Evolutionary conservation across 768 basidiomycete species (phyloP).

Genomic region (Suillus ampliporus): DNA sequence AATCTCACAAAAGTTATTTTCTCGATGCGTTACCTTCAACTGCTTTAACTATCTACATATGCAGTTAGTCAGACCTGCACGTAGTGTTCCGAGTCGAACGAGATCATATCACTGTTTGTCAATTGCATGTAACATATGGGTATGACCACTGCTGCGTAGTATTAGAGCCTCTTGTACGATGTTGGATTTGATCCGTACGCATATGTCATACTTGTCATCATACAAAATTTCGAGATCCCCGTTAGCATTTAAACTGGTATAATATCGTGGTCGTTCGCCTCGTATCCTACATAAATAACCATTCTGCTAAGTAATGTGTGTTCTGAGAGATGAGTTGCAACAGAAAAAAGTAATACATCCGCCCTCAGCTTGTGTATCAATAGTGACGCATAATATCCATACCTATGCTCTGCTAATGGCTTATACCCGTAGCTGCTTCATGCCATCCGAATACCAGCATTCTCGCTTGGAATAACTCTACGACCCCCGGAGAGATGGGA

Average conservation of each 20-base stretch:
- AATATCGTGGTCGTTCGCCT: not conserved
- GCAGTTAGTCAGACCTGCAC: too few relatives aligned
- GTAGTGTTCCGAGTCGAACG: too few relatives aligned
- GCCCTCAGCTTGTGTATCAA: not conserved
- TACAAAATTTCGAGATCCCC: too few relatives aligned
- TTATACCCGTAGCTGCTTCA: conserved; percentile 2
- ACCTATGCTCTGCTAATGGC: conserved; percentile 2
- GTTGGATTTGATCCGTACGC: too few relatives aligned
- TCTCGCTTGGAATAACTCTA: not conserved
- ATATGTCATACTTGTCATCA: too few relatives aligned
- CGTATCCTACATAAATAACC: not conserved
- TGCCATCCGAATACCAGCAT: not conserved
- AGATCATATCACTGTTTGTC: too few relatives aligned
- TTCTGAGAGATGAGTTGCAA: not conserved
- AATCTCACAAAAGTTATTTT: too few relatives aligned
- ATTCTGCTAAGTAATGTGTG: not conserved
- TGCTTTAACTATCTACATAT: too few relatives aligned
- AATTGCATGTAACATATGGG: too few relatives aligned
- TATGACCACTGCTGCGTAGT: too few relatives aligned
- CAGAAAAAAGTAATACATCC: not conserved
- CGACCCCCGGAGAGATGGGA: not conserved
- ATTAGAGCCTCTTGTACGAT: too few relatives aligned
- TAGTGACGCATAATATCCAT: not conserved
- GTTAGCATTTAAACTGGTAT: not conserved
- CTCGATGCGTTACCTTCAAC: too few relatives aligned